phyloP scores from a whole-genome alignment of 192 early-diverging fungal genomes.

The Polychytrium aggregatum region DNA sequence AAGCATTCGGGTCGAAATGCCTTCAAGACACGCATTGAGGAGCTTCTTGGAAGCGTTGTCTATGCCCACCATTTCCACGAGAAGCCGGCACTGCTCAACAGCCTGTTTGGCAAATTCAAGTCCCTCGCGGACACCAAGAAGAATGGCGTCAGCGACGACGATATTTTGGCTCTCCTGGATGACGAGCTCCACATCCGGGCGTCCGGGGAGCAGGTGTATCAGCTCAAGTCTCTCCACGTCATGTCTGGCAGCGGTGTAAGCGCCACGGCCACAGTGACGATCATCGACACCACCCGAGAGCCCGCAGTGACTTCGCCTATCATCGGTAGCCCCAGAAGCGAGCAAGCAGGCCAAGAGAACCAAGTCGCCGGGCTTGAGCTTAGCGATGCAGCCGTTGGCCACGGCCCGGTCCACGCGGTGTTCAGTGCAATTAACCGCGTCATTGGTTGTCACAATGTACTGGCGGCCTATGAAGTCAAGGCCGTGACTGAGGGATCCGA shows the following conservation, averaged over 20 bases:
- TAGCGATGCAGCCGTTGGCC: conserved; percentile 68
- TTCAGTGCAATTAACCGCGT: conserved; percentile 84
- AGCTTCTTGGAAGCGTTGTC: conserved; percentile 54
- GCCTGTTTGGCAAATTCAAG: conserved; percentile 83
- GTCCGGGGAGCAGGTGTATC: conserved; percentile 40
- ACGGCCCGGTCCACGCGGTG: conserved; percentile 82
- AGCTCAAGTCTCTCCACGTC: conserved; percentile 65
- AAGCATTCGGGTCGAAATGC: conserved; percentile 96
- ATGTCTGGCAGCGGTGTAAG: conserved; percentile 63
- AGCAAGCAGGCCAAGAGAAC: background rate
- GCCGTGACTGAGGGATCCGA: conserved; percentile 81
- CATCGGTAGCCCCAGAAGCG: conserved; percentile 2
- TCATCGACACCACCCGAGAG: conserved; percentile 42
- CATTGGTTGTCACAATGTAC: conserved; percentile 55
- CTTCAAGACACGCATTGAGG: conserved; percentile 65
- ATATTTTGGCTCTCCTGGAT: conserved; percentile 75
- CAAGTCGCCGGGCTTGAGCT: too few species aligned
- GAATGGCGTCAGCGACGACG: conserved; percentile 70
- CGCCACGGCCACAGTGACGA: conserved; percentile 72
- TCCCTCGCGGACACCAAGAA: conserved; percentile 79
- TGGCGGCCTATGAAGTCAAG: conserved; percentile 77
- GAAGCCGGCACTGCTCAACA: conserved; percentile 54
- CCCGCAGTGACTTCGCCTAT: background rate
- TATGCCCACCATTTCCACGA: conserved; percentile 38
- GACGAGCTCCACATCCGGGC: conserved; percentile 49